A percentile compares a stretch with the other conserved stretches of the same genome.
Evolutionary conservation across 2,329 filamentous ascomycete species (phyloP).

Genomic region (Exserohilum turcica): DNA sequence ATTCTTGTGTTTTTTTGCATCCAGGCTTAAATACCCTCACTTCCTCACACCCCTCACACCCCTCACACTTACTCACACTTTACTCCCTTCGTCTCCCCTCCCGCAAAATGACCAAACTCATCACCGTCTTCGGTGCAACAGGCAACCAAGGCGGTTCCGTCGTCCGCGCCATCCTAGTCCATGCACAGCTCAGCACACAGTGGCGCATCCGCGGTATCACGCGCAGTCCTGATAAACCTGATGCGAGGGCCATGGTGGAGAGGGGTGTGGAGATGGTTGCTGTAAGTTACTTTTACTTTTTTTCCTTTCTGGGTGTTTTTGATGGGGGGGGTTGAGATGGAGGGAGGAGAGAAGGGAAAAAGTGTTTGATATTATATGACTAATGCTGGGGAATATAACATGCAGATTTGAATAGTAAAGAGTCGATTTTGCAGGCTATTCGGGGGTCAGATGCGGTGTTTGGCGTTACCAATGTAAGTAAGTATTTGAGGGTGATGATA

Average conservation of each 20-base stretch:
- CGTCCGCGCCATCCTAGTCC: slow-evolving; percentile 53
- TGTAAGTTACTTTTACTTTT: no score
- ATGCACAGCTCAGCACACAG: slow-evolving; percentile 51
- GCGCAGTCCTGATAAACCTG: slow-evolving; percentile 47
- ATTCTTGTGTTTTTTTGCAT: no score
- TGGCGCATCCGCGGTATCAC: slow-evolving; percentile 59
- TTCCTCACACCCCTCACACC: no score
- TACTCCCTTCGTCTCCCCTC: no score
- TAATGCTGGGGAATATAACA: no score
- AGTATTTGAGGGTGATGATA: no score
- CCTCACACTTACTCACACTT: no score
- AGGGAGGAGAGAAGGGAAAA: no score
- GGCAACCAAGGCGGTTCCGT: slow-evolving; percentile 59
- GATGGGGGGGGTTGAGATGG: no score
- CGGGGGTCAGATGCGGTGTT: slow-evolving; percentile 57
- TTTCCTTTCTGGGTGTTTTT: no score
- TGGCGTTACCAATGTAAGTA: slow-evolving; percentile 49
- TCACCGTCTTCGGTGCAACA: slow-evolving; percentile 58
- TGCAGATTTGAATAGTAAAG: slow-evolving; percentile 50
- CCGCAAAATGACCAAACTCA: slow-evolving; percentile 29
- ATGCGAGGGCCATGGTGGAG: slow-evolving; percentile 21
- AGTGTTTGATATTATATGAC: no score
- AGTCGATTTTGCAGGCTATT: slow-evolving; percentile 51
- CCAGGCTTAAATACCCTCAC: no score
- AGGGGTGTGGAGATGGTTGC: slow-evolving; percentile 21